Conservation (phyloP, 169 alveolate species). For the Theileria parva region DNA sequence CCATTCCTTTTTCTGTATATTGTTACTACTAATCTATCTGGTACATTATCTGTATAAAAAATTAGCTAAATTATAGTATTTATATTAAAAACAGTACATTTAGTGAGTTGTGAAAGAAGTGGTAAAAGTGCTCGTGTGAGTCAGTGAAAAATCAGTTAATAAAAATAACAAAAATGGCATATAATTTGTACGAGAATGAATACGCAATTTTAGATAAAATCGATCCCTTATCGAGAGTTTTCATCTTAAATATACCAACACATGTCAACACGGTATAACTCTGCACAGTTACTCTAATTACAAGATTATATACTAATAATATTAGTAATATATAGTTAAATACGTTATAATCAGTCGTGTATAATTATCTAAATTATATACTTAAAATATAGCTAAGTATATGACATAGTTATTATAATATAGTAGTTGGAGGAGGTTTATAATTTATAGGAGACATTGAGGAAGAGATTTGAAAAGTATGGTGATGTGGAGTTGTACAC, state of each 20-base stretch:
- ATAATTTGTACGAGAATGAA: neutral
- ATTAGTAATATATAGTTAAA: no score
- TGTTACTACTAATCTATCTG: no score
- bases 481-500: slow-evolving; percentile 77
- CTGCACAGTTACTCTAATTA: neutral
- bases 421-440: neutral
- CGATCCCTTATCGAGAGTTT: slow-evolving; percentile 63
- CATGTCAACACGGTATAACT: slow-evolving; percentile 36
- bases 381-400: no score
- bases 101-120: neutral
- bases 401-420: no score
- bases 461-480: slow-evolving; percentile 53
- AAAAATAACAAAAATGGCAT: neutral
- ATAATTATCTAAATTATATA: no score
- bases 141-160: neutral
- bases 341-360: no score
- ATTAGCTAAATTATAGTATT: no score
- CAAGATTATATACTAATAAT: no score
- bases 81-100: neutral
- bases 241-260: slow-evolving; percentile 53
- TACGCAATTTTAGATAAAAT: neutral
- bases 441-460: slow-evolving; percentile 42
- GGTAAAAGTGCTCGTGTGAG: neutral
- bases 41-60: neutral
- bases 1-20: no score